phyloP scores from a whole-genome alignment of 1,284 basidiomycete species.

The Rhodotorula sp. region DNA sequence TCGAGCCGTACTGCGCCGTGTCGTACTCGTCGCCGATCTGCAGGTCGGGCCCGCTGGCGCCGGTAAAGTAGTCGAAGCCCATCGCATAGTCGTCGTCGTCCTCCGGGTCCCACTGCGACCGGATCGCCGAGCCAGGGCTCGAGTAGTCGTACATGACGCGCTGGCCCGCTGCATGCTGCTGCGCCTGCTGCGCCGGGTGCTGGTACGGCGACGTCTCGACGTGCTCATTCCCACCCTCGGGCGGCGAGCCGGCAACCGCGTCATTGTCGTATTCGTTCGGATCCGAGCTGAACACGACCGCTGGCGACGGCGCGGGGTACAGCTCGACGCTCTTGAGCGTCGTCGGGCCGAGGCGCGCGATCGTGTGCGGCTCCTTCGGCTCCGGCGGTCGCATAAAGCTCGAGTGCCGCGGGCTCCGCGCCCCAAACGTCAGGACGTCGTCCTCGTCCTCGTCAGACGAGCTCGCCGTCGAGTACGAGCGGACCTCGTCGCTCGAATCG shows the following conservation, averaged over 20 bases:
- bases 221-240: conserved; percentile 7
- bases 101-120: conserved; percentile 47
- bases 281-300: conserved; percentile 63
- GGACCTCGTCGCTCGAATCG: conserved; percentile 53
- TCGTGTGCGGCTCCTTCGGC: conserved; percentile 59
- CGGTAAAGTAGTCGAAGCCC: conserved; percentile 39
- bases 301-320: conserved; percentile 54
- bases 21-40: conserved; percentile 50
- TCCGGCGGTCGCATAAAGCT: conserved; percentile 25
- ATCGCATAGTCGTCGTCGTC: conserved; percentile 62
- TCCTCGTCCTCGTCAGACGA: conserved; percentile 58
- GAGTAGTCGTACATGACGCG: conserved; percentile 49
- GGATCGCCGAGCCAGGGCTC: conserved; percentile 44
- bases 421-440: conserved; percentile 59
- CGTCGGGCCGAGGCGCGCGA: conserved; percentile 92
- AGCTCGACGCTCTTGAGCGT: conserved; percentile 73
- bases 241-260: conserved; percentile 1
- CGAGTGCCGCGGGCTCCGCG: conserved; percentile 36
- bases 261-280: conserved; percentile 34
- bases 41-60: conserved; percentile 58
- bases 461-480: conserved; percentile 47
- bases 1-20: conserved; percentile 41
- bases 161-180: conserved; percentile 5
- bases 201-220: conserved; percentile 9
- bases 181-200: conserved; percentile 9